phyloP scores from a whole-genome alignment of 78 protist genomes.

The Dictyostelium discoideum region DNA sequence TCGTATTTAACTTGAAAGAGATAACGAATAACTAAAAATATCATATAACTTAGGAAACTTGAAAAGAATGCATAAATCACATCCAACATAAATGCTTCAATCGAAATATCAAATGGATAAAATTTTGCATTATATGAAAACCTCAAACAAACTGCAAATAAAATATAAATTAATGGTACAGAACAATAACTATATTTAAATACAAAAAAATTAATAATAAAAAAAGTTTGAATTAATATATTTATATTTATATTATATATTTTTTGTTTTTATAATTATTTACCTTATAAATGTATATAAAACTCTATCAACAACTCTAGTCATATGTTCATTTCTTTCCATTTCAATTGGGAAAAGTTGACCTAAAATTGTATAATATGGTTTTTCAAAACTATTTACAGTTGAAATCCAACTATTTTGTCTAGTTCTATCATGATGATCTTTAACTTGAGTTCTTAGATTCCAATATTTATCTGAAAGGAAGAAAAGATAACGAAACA shows the following conservation, averaged over 20 bases:
- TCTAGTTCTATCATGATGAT: background rate
- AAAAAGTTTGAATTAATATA: too few species aligned
- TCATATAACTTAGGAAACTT: constrained; percentile 24
- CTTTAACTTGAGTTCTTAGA: background rate
- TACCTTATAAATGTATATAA: constrained; percentile 50
- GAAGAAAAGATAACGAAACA: constrained; percentile 27
- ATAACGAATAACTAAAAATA: constrained; percentile 41
- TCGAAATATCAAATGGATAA: constrained; percentile 44
- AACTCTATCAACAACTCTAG: constrained; percentile 65
- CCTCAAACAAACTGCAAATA: constrained; percentile 28
- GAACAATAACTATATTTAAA: constrained; percentile 17
- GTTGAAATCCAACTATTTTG: background rate
- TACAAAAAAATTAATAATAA: background rate
- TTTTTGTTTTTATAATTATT: too few species aligned
- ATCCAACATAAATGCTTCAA: constrained; percentile 12
- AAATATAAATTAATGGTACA: constrained; percentile 50
- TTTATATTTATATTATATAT: too few species aligned
- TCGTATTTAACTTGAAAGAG: constrained; percentile 40
- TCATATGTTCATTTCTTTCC: constrained; percentile 73
- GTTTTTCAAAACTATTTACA: background rate
- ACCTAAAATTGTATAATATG: background rate
- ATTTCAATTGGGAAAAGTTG: constrained; percentile 46
- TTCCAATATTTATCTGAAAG: constrained; percentile 56
- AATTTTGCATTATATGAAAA: constrained; percentile 1
- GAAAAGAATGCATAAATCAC: constrained; percentile 48